Percentiles rank a stretch among this genome's conserved stretches.
Conservation (phyloP, 2,329 filamentous ascomycete species). For the Aaosphaeria pasadenensis region DNA sequence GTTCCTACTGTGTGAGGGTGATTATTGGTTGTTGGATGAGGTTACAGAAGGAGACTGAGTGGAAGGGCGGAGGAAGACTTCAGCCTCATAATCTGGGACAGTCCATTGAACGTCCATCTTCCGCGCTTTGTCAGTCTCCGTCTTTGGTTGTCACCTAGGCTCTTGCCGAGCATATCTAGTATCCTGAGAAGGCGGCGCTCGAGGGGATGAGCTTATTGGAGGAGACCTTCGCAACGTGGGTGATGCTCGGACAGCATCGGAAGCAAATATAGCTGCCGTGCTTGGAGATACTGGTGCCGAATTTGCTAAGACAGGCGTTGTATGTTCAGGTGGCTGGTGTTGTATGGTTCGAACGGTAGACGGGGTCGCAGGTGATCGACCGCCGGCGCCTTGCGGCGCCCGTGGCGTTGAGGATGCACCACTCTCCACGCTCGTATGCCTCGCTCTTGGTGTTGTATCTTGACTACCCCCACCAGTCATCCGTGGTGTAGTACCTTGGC, state of each 20-base stretch:
- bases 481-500: slow-evolving; percentile 26
- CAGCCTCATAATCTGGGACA: slow-evolving; percentile 29
- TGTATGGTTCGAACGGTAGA: slow-evolving; percentile 29
- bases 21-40: not conserved
- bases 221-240: slow-evolving; percentile 30
- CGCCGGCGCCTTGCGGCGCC: slow-evolving; percentile 24
- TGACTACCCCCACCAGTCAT: slow-evolving; percentile 24
- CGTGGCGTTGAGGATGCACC: slow-evolving; percentile 31
- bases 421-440: slow-evolving; percentile 27
- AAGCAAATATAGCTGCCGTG: slow-evolving; percentile 24
- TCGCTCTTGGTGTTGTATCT: slow-evolving; percentile 29
- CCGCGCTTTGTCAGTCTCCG: slow-evolving; percentile 28
- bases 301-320: slow-evolving; percentile 18
- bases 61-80: slow-evolving; percentile 29
- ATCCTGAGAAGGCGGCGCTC: too few species aligned
- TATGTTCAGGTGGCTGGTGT: slow-evolving; percentile 19
- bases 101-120: slow-evolving; percentile 38
- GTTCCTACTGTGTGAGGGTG: not conserved
- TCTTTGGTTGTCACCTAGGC: slow-evolving; percentile 29
- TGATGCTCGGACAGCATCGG: slow-evolving; percentile 23
- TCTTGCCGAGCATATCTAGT: slow-evolving; percentile 10
- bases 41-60: slow-evolving; percentile 22
- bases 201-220: slow-evolving; percentile 22
- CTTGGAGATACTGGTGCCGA: slow-evolving; percentile 26
- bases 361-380: slow-evolving; percentile 30